Base-by-base conservation (phyloP, 2,329 filamentous ascomycete genomes). In the Stromatinia cepivora region DNA sequence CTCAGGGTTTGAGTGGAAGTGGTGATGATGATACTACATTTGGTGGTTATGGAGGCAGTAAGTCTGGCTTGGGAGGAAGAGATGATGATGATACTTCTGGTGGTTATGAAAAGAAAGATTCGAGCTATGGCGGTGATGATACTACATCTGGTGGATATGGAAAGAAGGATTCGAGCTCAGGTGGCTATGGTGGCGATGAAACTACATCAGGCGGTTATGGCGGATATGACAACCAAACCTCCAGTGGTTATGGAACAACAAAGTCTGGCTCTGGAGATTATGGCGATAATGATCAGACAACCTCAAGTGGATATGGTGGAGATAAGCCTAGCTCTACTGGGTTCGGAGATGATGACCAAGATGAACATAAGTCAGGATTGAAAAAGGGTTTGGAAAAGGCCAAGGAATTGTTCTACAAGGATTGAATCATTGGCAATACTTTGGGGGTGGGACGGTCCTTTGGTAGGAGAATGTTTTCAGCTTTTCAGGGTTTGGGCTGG, bases 341-440 rank as follows among this genome's bases (percentile, higher is more conserved):
- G 8, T 34, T 22, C 17, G 63, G 53, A 22, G 63, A 39, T n/a
- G 5, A n/a, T 34, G 46, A 46, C 10, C 17, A 63, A 31, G 20
- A 20, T 31, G 63, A 31, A 13, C 20, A 42, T 3, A 20, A 25
- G 28, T 63, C 66, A 63, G 34, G 57, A 52, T 63, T 39, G 17
- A 62, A 68, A 57, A 62, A 68, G 8, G 66, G 56, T n/a, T 34
- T 54, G 34, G 39, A 68, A 8, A 62, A 34, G 25, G 56, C 36
- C 25, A 68, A 68, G 25, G 45, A 63, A 11, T 54, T 63, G 20
- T 45, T 54, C 34, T 15, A 34, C 9, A 34, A 63, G 25, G 6
- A 63, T 22, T 68, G n/a, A 62, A 22, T 4, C 20, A 5, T 17
- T 39, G 31, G 13, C 8, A 50, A 39, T 39, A 17, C 1, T n/a